A percentile compares a stretch with the other conserved stretches of the same genome.
phyloP scores from a whole-genome alignment of 73 alveolate species.

The Paramecium sexaurelia region DNA sequence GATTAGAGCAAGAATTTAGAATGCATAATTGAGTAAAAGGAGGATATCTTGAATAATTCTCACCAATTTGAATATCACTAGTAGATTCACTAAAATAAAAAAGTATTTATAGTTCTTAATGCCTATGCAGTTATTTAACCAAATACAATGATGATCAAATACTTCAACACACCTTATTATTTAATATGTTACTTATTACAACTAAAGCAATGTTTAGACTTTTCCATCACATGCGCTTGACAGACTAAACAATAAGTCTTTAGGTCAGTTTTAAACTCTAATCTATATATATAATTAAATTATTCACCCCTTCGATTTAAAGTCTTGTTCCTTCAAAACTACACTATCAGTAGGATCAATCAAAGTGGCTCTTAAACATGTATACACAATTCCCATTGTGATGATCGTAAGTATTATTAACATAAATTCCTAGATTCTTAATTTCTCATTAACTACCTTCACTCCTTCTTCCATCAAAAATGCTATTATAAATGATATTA shows the following conservation, averaged over 20 bases:
- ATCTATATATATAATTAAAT: background rate
- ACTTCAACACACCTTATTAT: constrained; percentile 53
- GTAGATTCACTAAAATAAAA: background rate
- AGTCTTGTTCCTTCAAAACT: background rate
- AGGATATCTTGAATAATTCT: background rate
- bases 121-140: constrained; percentile 69
- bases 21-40: background rate
- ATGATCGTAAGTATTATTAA: background rate
- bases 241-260: constrained; percentile 50
- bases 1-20: background rate
- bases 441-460: background rate
- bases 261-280: constrained; percentile 21
- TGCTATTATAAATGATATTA: background rate
- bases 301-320: constrained; percentile 16
- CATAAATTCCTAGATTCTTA: background rate
- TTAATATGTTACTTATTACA: constrained; percentile 38
- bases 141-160: constrained; percentile 70
- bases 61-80: background rate
- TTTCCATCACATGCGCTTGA: constrained; percentile 40
- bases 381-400: background rate
- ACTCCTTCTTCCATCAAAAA: background rate
- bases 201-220: constrained; percentile 52
- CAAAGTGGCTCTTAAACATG: constrained; percentile 20
- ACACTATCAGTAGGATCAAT: background rate
- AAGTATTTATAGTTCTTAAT: constrained; percentile 58